A percentile compares a stretch with the other conserved stretches of the same genome.
Evolutionary conservation across 129 eudicot genomes (phyloP).

Genomic region (Centella asiatica): DNA sequence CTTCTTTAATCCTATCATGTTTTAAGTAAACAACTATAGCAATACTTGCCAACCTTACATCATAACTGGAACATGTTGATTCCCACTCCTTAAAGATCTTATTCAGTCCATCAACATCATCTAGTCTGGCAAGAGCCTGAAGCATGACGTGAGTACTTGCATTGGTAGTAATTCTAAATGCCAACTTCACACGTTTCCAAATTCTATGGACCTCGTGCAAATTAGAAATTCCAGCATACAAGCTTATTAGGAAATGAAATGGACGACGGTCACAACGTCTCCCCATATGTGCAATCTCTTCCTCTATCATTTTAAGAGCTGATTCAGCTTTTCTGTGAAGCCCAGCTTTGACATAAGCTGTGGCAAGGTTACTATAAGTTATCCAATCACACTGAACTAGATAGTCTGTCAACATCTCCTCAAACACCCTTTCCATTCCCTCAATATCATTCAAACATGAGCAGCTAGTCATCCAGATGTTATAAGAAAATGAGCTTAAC

Average conservation of each 20-base stretch:
- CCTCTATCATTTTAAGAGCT: slow-evolving; percentile 49
- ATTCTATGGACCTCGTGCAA: slow-evolving; percentile 50
- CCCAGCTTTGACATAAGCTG: slow-evolving; percentile 46
- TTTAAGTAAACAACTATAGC: slow-evolving; percentile 37
- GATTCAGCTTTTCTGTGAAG: slow-evolving; percentile 47
- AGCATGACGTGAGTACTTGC: slow-evolving; percentile 45
- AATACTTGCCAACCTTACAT: slow-evolving; percentile 37
- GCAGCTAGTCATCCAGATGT: slow-evolving; percentile 56
- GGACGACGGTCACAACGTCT: slow-evolving; percentile 28
- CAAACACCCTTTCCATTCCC: slow-evolving; percentile 63
- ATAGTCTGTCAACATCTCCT: slow-evolving; percentile 37
- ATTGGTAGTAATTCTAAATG: slow-evolving; percentile 29
- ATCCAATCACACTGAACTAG: slow-evolving; percentile 51
- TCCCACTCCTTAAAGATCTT: slow-evolving; percentile 70
- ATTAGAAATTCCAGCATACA: too few species aligned
- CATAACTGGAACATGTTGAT: slow-evolving; percentile 34
- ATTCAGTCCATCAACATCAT: slow-evolving; percentile 39
- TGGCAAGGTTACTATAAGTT: slow-evolving; percentile 55
- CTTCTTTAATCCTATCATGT: slow-evolving; percentile 52
- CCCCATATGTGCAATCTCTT: slow-evolving; percentile 22
- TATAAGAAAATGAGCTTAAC: slow-evolving; percentile 32
- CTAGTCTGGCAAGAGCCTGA: slow-evolving; percentile 47
- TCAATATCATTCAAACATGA: slow-evolving; percentile 47
- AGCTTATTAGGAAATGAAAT: slow-evolving; percentile 43
- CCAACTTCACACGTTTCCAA: slow-evolving; percentile 47